phyloP scores from a whole-genome alignment of 2,329 filamentous ascomycete species.

The Fusarium luffae region DNA sequence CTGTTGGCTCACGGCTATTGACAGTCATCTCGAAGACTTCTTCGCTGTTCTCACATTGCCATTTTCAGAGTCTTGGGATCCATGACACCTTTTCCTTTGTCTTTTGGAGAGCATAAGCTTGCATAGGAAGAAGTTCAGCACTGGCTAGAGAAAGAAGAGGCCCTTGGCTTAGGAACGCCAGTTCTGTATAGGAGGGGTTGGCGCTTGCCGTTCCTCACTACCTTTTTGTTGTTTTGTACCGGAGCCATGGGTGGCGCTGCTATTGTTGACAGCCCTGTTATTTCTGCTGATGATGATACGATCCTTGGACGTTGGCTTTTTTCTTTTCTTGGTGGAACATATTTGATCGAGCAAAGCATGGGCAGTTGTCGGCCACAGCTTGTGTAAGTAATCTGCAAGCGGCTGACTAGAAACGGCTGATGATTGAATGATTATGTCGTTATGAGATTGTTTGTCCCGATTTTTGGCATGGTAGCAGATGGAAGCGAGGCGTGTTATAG shows the following conservation, averaged over 20 bases:
- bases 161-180: slow-evolving; percentile 26
- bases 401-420: slow-evolving; percentile 45
- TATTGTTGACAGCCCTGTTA: slow-evolving; percentile 20
- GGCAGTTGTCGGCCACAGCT: slow-evolving; percentile 38
- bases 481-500: slow-evolving; percentile 28
- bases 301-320: slow-evolving; percentile 38
- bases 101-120: slow-evolving; percentile 40
- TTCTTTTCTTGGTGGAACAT: slow-evolving; percentile 40
- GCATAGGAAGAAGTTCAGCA: slow-evolving; percentile 40
- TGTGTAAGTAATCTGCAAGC: slow-evolving; percentile 45
- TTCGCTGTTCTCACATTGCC: slow-evolving; percentile 34
- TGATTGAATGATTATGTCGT: slow-evolving; percentile 48
- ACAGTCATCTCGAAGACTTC: slow-evolving; percentile 40
- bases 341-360: slow-evolving; percentile 44
- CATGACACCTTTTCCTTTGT: slow-evolving; percentile 31
- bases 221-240: slow-evolving; percentile 25
- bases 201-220: slow-evolving; percentile 37
- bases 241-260: slow-evolving; percentile 24
- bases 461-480: slow-evolving; percentile 18
- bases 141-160: slow-evolving; percentile 45
- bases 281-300: slow-evolving; percentile 36
- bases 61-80: slow-evolving; percentile 6
- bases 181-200: slow-evolving; percentile 28
- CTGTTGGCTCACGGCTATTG: slow-evolving; percentile 38
- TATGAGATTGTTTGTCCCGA: slow-evolving; percentile 41